phyloP scores from a whole-genome alignment of 495 filamentous ascomycete species.

The Chaetomidium leptoderma region DNA sequence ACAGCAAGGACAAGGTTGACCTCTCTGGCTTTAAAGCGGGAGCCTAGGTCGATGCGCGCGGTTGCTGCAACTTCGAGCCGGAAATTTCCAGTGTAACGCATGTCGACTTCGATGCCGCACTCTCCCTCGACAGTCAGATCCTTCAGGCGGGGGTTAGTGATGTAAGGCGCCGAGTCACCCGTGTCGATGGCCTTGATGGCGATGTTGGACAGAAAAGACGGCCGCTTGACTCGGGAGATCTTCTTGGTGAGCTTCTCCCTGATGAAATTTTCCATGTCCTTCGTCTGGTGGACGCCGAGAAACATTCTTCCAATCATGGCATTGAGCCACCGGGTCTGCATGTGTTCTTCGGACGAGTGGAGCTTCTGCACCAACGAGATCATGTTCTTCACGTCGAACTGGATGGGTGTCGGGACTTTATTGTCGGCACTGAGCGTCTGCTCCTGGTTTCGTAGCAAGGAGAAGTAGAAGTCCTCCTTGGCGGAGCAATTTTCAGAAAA shows the following conservation, averaged over 20 bases:
- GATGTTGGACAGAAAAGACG: constrained; percentile 79
- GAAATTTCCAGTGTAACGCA: constrained; percentile 86
- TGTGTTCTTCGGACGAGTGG: constrained; percentile 86
- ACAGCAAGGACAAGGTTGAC: constrained; percentile 86
- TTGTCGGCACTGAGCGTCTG: constrained; percentile 53
- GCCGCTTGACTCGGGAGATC: constrained; percentile 88
- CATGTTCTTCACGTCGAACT: constrained; percentile 80
- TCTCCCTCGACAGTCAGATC: constrained; percentile 91
- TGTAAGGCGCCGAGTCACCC: constrained; percentile 79
- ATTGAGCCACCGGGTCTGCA: constrained; percentile 93
- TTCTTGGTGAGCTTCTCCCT: constrained; percentile 90
- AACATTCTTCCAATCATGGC: constrained; percentile 84
- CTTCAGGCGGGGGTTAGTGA: constrained; percentile 83
- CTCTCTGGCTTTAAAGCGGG: constrained; percentile 82
- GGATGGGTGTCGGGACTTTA: constrained; percentile 63
- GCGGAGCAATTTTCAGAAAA: constrained; percentile 92
- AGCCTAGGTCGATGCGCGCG: constrained; percentile 82
- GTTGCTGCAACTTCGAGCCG: constrained; percentile 83
- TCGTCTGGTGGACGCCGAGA: constrained; percentile 78
- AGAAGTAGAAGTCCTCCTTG: constrained; percentile 98
- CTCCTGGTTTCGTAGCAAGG: constrained; percentile 79
- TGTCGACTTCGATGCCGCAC: constrained; percentile 75
- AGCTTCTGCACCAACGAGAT: constrained; percentile 81
- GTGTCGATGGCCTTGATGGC: constrained; percentile 76
- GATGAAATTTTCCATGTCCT: constrained; percentile 71